Base-by-base conservation (phyloP, 192 early-diverging fungal species). In the Lobosporangium transversale region DNA sequence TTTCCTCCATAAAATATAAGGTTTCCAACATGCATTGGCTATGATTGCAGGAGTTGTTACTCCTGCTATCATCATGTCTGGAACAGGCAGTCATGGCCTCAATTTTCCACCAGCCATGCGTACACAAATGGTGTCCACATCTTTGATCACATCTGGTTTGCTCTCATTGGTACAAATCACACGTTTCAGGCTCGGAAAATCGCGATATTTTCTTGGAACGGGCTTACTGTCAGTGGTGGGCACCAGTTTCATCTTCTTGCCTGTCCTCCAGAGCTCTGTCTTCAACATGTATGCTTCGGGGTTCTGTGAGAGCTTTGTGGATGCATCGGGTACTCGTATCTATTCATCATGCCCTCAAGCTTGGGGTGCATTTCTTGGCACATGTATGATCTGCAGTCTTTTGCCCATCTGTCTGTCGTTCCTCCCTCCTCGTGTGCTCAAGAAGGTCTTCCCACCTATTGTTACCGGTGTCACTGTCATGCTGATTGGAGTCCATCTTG, bases 131-230 rank as follows among this genome's bases (percentile, higher is more conserved):
- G 55, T 88, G 14, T 82, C 78, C 10, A 82, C 87, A 1, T 80
- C 87, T 29, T 64, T 88, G 14, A 88, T 88, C 53, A 67, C 73
- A 29, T 85, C 83, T 7, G 87, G 82, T 12, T 33, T 88, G 2
- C 53, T 85, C 31, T 86, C 86, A 2, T 48, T 83, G 10, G 60
- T 88, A 23, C 85, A 85, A 52, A 88, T 88, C 29, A 85, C 86
- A 40, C 81, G 84, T 20, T 86, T 88, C 53, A 74, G 75, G 44
- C 45, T 84, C 26, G 62, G 33, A 20, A 59, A 55, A 12, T 50
- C 64, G 7, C 58, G 31, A 10, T 82, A 70, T 51, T 80, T 80
- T 18, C 57, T 85, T 14, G 81, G 84, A 30, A 82, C 84, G 24
- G 84, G 85, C 24, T 55, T 87, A 26, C 48, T 87, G 0, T 82